phyloP scores from a whole-genome alignment of 1,139 yeast species.

The Blastobotrys petasosporus region DNA sequence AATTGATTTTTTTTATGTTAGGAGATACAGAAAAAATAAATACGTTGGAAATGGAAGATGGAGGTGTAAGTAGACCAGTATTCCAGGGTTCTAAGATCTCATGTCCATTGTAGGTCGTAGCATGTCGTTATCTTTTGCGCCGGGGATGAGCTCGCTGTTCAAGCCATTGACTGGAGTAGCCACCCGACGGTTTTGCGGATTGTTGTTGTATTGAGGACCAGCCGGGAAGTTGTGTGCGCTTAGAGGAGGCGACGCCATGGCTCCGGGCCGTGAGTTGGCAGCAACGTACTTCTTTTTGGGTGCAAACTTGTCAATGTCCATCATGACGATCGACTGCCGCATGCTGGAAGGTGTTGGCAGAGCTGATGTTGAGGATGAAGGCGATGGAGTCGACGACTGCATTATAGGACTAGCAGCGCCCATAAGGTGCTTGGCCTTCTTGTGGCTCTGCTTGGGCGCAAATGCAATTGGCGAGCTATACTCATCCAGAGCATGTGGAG shows the following conservation, averaged over 20 bases:
- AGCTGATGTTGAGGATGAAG: constrained; percentile 15
- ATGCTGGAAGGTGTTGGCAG: constrained; percentile 32
- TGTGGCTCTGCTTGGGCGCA: constrained; percentile 28
- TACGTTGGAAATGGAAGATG: background rate
- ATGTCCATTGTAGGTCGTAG: constrained; percentile 29
- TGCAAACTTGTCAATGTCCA: constrained; percentile 29
- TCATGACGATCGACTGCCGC: constrained; percentile 28
- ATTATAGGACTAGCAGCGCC: constrained; percentile 1
- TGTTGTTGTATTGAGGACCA: too few species aligned
- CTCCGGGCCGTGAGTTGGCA: too few species aligned
- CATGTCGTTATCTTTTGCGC: constrained; percentile 23
- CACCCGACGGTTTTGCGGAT: too few species aligned
- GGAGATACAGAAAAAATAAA: background rate
- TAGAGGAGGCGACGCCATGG: too few species aligned
- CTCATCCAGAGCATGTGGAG: constrained; percentile 32
- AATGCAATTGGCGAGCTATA: constrained; percentile 26
- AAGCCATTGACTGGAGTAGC: too few species aligned
- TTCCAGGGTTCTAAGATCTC: constrained; percentile 16
- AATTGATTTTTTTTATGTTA: background rate
- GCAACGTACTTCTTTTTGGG: constrained; percentile 28
- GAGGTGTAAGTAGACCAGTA: background rate
- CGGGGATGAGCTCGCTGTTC: constrained; percentile 22
- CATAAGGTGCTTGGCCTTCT: background rate
- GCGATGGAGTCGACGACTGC: constrained; percentile 11
- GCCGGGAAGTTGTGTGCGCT: too few species aligned